phyloP scores from a whole-genome alignment of 2,329 filamentous ascomycete species.

The Xylaria sp. region DNA sequence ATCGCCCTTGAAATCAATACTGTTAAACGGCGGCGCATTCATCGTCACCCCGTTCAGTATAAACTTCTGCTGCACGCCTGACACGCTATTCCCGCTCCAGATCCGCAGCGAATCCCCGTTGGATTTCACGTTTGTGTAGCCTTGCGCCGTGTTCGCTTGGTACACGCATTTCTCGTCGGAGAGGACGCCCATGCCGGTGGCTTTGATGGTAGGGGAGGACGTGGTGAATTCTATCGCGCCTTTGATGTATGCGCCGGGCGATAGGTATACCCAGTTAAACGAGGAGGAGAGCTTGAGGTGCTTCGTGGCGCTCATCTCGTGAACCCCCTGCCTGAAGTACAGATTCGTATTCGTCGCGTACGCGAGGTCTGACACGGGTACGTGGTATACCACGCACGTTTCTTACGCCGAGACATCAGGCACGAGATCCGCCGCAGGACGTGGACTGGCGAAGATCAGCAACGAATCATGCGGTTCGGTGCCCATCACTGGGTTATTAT shows the following conservation, averaged over 20 bases:
- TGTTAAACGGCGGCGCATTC: slow-evolving; percentile 10
- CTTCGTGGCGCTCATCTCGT: slow-evolving; percentile 12
- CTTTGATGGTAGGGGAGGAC: not conserved
- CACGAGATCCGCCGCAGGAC: not conserved
- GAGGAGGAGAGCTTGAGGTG: slow-evolving; percentile 8
- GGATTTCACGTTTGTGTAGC: slow-evolving; percentile 6
- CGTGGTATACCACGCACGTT: slow-evolving; percentile 13
- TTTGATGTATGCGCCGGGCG: slow-evolving; percentile 12
- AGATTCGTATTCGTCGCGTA: not conserved
- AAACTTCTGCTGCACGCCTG: slow-evolving; percentile 6
- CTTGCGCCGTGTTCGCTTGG: slow-evolving; percentile 10
- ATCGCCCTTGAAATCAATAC: slow-evolving; percentile 10
- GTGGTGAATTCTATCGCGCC: slow-evolving; percentile 14
- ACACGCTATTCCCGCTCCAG: slow-evolving; percentile 13
- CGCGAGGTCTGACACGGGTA: slow-evolving; percentile 8
- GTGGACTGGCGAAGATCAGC: slow-evolving; percentile 1
- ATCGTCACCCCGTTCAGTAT: slow-evolving; percentile 4
- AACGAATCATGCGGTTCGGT: not conserved
- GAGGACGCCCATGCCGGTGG: slow-evolving; percentile 11
- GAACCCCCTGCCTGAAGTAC: slow-evolving; percentile 17
- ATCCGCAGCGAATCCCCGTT: slow-evolving; percentile 16
- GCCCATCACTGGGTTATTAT: not conserved
- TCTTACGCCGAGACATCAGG: not conserved
- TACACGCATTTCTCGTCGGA: slow-evolving; percentile 19
- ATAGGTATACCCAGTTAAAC: slow-evolving; percentile 13